These are phyloP conservation scores for Hygrophila difformis DNA, from an alignment of 257 asterid species.

Conservation along the genomic window DNA sequence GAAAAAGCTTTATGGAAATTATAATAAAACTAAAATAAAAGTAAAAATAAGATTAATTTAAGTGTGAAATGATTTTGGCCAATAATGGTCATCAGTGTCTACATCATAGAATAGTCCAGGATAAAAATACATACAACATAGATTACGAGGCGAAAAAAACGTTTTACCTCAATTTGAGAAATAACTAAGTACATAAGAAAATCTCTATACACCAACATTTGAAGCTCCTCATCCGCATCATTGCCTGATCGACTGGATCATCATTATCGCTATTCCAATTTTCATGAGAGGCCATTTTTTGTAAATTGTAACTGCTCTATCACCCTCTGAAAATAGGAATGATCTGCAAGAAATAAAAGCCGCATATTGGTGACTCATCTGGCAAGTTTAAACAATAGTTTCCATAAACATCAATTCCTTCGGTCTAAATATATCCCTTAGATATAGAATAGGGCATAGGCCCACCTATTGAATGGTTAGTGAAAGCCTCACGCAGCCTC, in stretches of 20 bases:
- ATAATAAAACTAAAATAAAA: too few species aligned
- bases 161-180: too few species aligned
- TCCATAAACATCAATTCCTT: neutral
- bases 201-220: slow-evolving; percentile 32
- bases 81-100: too few species aligned
- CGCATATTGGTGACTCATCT: neutral
- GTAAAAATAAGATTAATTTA: too few species aligned
- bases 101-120: too few species aligned
- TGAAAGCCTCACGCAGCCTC: slow-evolving; percentile 64
- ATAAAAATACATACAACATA: too few species aligned
- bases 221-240: slow-evolving; percentile 32
- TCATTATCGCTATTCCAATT: slow-evolving; percentile 27
- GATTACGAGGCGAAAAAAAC: too few species aligned
- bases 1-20: too few species aligned
- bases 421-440: neutral
- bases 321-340: slow-evolving; percentile 46
- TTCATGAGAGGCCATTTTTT: slow-evolving; percentile 45
- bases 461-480: slow-evolving; percentile 59
- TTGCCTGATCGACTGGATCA: slow-evolving; percentile 28
- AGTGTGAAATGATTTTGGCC: too few species aligned
- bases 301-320: slow-evolving; percentile 40
- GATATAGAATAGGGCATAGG: slow-evolving; percentile 6
- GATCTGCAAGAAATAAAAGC: slow-evolving; percentile 37
- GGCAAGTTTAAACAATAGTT: neutral
- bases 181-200: too few species aligned